A percentile compares a stretch with the other conserved stretches of the same genome.
Conservation (phyloP, 768 basidiomycete genomes). For the Termitomyces sp. region DNA sequence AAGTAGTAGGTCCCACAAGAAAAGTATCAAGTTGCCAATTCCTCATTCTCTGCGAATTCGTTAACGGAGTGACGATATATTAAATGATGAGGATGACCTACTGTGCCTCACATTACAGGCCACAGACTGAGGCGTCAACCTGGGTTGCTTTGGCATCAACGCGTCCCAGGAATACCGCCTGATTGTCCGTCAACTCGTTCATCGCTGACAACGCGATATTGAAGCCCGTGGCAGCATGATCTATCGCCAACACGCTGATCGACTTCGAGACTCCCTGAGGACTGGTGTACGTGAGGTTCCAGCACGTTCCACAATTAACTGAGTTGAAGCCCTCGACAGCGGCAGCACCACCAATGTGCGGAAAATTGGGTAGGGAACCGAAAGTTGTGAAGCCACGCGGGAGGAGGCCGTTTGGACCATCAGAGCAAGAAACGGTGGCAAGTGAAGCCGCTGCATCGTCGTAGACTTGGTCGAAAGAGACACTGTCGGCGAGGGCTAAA, state of each 20-base stretch:
- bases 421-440: slow-evolving; percentile 42
- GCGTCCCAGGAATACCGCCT: slow-evolving; percentile 26
- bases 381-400: slow-evolving; percentile 38
- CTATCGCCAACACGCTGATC: slow-evolving; percentile 46
- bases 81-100: neutral
- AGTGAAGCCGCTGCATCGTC: slow-evolving; percentile 34
- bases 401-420: slow-evolving; percentile 42
- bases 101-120: slow-evolving; percentile 18
- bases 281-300: slow-evolving; percentile 42
- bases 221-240: slow-evolving; percentile 26
- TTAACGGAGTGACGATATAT: neutral
- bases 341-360: slow-evolving; percentile 47
- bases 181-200: slow-evolving; percentile 28
- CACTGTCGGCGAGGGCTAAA: neutral
- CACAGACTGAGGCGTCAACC: slow-evolving; percentile 23
- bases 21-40: no score
- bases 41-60: neutral
- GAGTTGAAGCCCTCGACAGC: slow-evolving; percentile 45
- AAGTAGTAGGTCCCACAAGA: neutral
- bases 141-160: slow-evolving; percentile 18
- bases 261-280: slow-evolving; percentile 20
- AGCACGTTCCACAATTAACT: slow-evolving; percentile 49
- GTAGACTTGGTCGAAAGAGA: slow-evolving; percentile 38
- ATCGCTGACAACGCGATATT: slow-evolving; percentile 27
- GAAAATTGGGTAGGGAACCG: slow-evolving; percentile 45